phyloP scores from a whole-genome alignment of 225 moss, liverwort and hornwort genomes.

The Marchantia paleacea region DNA sequence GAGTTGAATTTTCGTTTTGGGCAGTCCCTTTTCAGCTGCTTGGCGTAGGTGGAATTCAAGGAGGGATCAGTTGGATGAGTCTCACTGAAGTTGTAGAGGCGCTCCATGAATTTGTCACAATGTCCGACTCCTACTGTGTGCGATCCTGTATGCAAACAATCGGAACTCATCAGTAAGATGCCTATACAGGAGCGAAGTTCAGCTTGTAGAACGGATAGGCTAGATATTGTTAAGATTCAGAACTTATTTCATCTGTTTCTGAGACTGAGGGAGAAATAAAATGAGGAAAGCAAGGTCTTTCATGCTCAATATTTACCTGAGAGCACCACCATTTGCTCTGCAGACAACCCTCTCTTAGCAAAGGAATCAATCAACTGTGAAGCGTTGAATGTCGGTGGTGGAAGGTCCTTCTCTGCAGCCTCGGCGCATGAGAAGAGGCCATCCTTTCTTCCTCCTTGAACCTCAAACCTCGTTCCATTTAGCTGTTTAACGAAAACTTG shows the following conservation, averaged over 20 bases:
- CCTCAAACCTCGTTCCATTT: not conserved
- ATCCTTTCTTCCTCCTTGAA: slow-evolving; percentile 10
- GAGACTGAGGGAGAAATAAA: no score
- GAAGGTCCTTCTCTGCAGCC: not conserved
- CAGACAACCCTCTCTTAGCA: not conserved
- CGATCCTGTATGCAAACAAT: not conserved
- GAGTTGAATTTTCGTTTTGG: not conserved
- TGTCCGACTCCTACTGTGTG: slow-evolving; percentile 6
- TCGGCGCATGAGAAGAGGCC: not conserved
- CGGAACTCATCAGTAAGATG: no score
- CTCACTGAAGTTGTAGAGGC: slow-evolving; percentile 4
- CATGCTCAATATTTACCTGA: not conserved
- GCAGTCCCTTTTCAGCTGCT: not conserved
- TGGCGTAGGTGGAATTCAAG: not conserved
- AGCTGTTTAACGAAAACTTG: not conserved
- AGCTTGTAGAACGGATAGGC: no score
- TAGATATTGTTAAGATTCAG: no score
- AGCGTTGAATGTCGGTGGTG: not conserved
- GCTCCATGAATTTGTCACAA: not conserved
- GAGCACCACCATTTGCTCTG: not conserved
- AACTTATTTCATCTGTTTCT: no score
- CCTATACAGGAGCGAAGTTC: no score
- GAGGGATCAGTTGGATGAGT: not conserved
- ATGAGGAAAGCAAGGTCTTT: no score
- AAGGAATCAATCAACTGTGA: not conserved